Evolutionary conservation across 2,329 filamentous ascomycete species (phyloP), one percentile per base, ranked within the genome.

Genomic region (Epichloe sibirici): DNA sequence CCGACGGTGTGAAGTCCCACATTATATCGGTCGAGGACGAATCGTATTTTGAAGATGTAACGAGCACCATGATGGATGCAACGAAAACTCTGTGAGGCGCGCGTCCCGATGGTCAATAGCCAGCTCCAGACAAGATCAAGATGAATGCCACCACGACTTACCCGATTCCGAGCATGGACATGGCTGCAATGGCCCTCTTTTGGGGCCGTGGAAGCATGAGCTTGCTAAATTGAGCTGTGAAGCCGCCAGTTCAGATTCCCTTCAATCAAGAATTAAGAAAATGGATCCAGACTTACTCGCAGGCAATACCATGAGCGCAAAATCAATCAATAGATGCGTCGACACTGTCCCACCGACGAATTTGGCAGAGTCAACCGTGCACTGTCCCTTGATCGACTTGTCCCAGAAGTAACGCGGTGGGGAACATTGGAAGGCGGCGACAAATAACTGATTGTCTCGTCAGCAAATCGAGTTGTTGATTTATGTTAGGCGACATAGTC

Each of bases 261-360:
- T n/a, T 12, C 15, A 12, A 15, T 12, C 11, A 0, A 47, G 45
- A 12, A 8, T 12, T 4, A 0, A 47, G 45, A 17, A 37, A 28
- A 47, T 35, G 5, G 17, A 31, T 21, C n/a, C 5, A 31, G 31
- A 42, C 47, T n/a, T 49, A 49, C 47, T 31, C 9, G 47, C 47
- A 49, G 47, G 47, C 23, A 49, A 21, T 0, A 34, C 38, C 47
- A 49, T 49, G 37, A 49, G 47, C 1, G 47, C 47, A 6, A 49
- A 8, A 42, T 49, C 47, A 7, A 49, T 13, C 5, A 42, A 17
- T 3, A 49, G 15, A 43, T 49, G 47, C 34, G 47, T 11, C 6
- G 38, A 49, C 8, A 49, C 25, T 15, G 47, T 31, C 47, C 47
- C 40, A 3, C 53, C 28, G 17, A 55, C 55, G n/a, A 56, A 54